These are phyloP conservation scores for Colletotrichum sp. DNA, from an alignment of 2,329 filamentous ascomycete genomes.

Conservation along the genomic window DNA sequence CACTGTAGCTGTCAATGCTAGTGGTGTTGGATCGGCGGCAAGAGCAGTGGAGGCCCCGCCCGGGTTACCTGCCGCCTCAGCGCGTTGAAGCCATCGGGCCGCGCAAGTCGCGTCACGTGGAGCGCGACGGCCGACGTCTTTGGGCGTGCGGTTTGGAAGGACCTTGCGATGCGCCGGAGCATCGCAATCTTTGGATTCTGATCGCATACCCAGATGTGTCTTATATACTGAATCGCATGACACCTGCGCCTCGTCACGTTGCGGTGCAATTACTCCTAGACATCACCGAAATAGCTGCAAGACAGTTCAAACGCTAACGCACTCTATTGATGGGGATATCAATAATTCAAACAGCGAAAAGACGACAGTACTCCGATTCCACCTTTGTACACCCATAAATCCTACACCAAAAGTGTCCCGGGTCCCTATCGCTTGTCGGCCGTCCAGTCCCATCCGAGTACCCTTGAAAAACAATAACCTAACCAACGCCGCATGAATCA, in stretches of 20 bases:
- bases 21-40: neutral
- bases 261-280: neutral
- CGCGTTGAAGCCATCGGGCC: neutral
- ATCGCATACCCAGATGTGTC: neutral
- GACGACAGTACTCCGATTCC: constrained; percentile 4
- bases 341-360: neutral
- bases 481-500: constrained; percentile 19
- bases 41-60: neutral
- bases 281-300: neutral
- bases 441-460: neutral
- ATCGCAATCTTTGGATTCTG: neutral
- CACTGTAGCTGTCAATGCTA: neutral
- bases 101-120: constrained; percentile 8
- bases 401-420: neutral
- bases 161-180: neutral
- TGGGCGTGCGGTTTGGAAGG: neutral
- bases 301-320: neutral
- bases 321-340: constrained; percentile 14
- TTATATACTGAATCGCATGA: neutral
- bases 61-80: neutral
- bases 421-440: neutral
- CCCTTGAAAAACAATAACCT: neutral
- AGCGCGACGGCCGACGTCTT: neutral
- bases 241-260: neutral
- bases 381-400: constrained; percentile 2